Evolutionary conservation across 148 eudicot genomes (phyloP).

Genomic region (Oxyria digyna): DNA sequence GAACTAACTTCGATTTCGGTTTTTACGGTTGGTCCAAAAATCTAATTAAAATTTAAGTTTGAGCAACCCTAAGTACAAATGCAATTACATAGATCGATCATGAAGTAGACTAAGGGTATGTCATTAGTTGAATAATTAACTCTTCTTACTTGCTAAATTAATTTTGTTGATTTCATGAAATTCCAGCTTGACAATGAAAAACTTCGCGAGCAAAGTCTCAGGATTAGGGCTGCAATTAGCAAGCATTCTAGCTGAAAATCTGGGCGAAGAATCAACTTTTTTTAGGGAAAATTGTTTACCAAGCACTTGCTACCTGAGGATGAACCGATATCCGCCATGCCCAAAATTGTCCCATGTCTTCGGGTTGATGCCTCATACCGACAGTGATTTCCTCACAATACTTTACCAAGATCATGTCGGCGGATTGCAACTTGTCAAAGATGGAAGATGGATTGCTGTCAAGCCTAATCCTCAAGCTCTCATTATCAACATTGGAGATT

Average conservation of each 20-base stretch:
- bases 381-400: conserved; percentile 80
- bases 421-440: conserved; percentile 65
- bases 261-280: conserved; percentile 21
- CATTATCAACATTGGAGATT: conserved; percentile 72
- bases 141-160: no score
- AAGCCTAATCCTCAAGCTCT: conserved; percentile 70
- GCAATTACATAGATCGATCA: no score
- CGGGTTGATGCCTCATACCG: conserved; percentile 84
- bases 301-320: conserved; percentile 53
- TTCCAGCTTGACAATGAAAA: conserved; percentile 53
- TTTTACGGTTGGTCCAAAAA: no score
- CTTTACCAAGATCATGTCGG: conserved; percentile 78
- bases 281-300: conserved; percentile 49
- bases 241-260: conserved; percentile 44
- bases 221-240: conserved; percentile 54
- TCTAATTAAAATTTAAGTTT: no score
- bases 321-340: conserved; percentile 82
- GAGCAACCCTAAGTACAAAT: no score
- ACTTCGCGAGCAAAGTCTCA: conserved; percentile 37
- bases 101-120: no score
- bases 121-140: no score
- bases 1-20: no score
- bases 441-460: conserved; percentile 68
- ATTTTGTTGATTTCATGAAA: background rate
- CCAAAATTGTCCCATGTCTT: conserved; percentile 35